phyloP scores from a whole-genome alignment of 306 rosid species.

The Neltuma alba region DNA sequence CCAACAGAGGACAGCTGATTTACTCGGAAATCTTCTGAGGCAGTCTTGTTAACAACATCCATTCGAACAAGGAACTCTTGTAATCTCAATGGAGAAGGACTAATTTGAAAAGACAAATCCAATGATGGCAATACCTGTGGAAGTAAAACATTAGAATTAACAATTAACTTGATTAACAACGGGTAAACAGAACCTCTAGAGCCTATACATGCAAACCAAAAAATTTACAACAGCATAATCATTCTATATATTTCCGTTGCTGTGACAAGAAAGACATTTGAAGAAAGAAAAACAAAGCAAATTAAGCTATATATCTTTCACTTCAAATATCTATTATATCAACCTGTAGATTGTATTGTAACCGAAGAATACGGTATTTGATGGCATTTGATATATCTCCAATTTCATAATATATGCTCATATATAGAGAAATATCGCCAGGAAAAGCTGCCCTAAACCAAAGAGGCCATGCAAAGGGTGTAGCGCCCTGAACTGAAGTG shows the following conservation, averaged over 20 bases:
- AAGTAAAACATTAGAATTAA: slow-evolving; percentile 38
- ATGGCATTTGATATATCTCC: slow-evolving; percentile 69
- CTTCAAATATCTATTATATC: slow-evolving; percentile 27
- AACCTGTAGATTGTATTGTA: slow-evolving; percentile 91
- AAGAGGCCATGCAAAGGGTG: slow-evolving; percentile 88
- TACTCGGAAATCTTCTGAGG: slow-evolving; percentile 72
- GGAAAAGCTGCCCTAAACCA: slow-evolving; percentile 97
- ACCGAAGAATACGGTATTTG: slow-evolving; percentile 83
- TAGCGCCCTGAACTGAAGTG: slow-evolving; percentile 62
- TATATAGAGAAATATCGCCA: slow-evolving; percentile 74
- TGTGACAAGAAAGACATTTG: background rate
- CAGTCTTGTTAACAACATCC: slow-evolving; percentile 85
- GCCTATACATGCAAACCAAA: background rate
- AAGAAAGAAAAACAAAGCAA: slow-evolving; percentile 26
- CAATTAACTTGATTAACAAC: slow-evolving; percentile 28
- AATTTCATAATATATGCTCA: slow-evolving; percentile 91
- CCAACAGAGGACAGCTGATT: slow-evolving; percentile 86
- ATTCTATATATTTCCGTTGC: slow-evolving; percentile 22
- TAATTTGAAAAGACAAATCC: slow-evolving; percentile 82
- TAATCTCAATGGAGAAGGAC: slow-evolving; percentile 85
- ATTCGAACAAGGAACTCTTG: slow-evolving; percentile 86
- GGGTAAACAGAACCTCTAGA: background rate
- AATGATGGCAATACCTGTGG: slow-evolving; percentile 83
- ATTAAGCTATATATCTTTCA: slow-evolving; percentile 29
- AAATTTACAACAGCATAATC: slow-evolving; percentile 13